Evolutionary conservation across 108 stramenopile species (phyloP).

Genomic region (Parietichytrium sp.): DNA sequence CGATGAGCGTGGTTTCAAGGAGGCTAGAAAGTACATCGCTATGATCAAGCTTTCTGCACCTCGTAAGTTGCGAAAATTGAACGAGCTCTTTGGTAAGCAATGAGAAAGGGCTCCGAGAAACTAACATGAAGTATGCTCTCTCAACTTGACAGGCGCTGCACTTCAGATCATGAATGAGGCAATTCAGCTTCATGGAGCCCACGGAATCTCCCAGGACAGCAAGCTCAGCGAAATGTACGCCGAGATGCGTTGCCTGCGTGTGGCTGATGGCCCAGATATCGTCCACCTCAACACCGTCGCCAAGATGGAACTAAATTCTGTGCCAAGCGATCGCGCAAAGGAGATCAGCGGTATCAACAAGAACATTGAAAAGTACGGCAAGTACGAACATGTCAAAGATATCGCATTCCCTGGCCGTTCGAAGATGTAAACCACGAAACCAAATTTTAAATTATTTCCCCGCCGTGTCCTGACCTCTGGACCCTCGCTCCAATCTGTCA

Average conservation of each 20-base stretch:
- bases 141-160: too few species aligned
- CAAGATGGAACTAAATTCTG: not conserved
- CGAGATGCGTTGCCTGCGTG: constrained; percentile 74
- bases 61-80: too few species aligned
- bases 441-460: too few species aligned
- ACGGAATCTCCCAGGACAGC: constrained; percentile 77
- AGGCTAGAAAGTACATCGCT: constrained; percentile 57
- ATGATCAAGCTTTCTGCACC: too few species aligned
- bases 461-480: too few species aligned
- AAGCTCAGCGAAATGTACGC: constrained; percentile 76
- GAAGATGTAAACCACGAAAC: not conserved
- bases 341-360: not conserved
- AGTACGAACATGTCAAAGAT: constrained; percentile 34
- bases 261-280: constrained; percentile 94
- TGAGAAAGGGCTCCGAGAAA: too few species aligned
- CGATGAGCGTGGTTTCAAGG: constrained; percentile 47
- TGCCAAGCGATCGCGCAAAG: constrained; percentile 10
- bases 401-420: constrained; percentile 26
- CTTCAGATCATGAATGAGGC: constrained; percentile 76
- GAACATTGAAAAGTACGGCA: not conserved
- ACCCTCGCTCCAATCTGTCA: too few species aligned
- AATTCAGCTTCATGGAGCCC: constrained; percentile 83
- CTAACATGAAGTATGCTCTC: too few species aligned
- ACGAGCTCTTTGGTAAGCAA: too few species aligned
- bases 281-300: constrained; percentile 61